Percentiles rank a stretch among this genome's conserved stretches.
Evolutionary conservation across 1,284 basidiomycete genomes (phyloP).

Genomic region (Meripilus lineatus): DNA sequence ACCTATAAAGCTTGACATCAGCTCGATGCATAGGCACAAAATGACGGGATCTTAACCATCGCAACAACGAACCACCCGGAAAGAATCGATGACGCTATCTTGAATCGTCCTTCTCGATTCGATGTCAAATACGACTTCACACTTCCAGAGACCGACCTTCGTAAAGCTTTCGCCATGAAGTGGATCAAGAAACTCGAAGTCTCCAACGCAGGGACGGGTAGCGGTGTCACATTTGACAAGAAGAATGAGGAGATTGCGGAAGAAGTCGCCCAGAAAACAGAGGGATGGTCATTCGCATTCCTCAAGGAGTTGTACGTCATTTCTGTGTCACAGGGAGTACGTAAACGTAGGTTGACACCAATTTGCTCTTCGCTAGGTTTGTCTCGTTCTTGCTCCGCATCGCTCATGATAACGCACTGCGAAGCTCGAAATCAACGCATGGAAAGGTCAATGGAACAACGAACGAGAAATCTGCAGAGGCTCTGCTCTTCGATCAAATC

Average conservation of each 20-base stretch:
- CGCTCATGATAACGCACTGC: constrained; percentile 20
- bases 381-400: constrained; percentile 25
- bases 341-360: background rate
- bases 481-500: constrained; percentile 17
- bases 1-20: background rate
- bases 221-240: constrained; percentile 11
- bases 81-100: constrained; percentile 39
- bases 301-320: constrained; percentile 26
- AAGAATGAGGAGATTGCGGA: constrained; percentile 12
- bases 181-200: constrained; percentile 21
- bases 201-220: background rate
- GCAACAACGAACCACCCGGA: constrained; percentile 47
- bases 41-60: constrained; percentile 28
- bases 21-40: constrained; percentile 14
- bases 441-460: constrained; percentile 1
- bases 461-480: constrained; percentile 4
- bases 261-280: constrained; percentile 22
- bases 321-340: background rate
- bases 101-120: constrained; percentile 42
- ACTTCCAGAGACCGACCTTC: constrained; percentile 18
- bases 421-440: background rate
- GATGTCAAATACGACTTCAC: constrained; percentile 42
- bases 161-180: constrained; percentile 20
- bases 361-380: constrained; percentile 14
- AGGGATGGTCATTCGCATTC: constrained; percentile 27